Evolutionary conservation across 306 rosid species (phyloP).

Genomic region (Alnus glutinosa): DNA sequence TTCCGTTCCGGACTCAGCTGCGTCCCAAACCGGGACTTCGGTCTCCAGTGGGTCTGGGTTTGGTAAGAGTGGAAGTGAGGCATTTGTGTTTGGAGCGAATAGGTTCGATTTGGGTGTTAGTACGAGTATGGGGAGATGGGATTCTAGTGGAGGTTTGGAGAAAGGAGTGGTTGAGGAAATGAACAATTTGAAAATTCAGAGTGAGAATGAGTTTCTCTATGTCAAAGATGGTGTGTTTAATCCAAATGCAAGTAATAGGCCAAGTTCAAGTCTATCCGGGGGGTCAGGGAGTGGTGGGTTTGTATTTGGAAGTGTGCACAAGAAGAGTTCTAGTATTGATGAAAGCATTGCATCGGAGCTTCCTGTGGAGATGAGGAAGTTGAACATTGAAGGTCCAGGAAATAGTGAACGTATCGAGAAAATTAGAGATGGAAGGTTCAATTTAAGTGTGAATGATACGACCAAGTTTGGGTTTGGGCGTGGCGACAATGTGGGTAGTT

Average conservation of each 20-base stretch:
- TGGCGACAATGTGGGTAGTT: slow-evolving; percentile 35
- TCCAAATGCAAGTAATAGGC: slow-evolving; percentile 22
- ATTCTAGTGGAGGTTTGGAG: slow-evolving; percentile 11
- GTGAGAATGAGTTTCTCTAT: slow-evolving; percentile 40
- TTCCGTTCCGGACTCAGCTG: slow-evolving; percentile 16
- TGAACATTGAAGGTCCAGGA: slow-evolving; percentile 46
- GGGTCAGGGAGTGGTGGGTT: slow-evolving; percentile 19
- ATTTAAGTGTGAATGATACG: slow-evolving; percentile 25
- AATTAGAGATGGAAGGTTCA: slow-evolving; percentile 27
- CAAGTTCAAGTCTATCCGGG: slow-evolving; percentile 8
- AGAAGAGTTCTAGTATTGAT: slow-evolving; percentile 22
- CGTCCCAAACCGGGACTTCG: slow-evolving; percentile 23
- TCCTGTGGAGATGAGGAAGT: slow-evolving; percentile 51
- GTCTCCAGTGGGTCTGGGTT: slow-evolving; percentile 26
- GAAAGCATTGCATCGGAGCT: slow-evolving; percentile 39
- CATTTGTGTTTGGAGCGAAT: slow-evolving; percentile 39
- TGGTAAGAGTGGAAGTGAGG: slow-evolving; percentile 32
- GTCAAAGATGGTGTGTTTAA: slow-evolving; percentile 19
- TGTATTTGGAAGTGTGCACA: slow-evolving; percentile 14
- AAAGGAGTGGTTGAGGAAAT: slow-evolving; percentile 48
- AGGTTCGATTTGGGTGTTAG: slow-evolving; percentile 18
- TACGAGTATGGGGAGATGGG: slow-evolving; percentile 18
- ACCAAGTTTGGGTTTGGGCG: slow-evolving; percentile 28
- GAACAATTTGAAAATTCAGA: slow-evolving; percentile 49
- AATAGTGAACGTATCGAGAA: slow-evolving; percentile 19